Base-by-base conservation (phyloP, 2,329 filamentous ascomycete genomes). In the Dothidotthia symphoricarpi region DNA sequence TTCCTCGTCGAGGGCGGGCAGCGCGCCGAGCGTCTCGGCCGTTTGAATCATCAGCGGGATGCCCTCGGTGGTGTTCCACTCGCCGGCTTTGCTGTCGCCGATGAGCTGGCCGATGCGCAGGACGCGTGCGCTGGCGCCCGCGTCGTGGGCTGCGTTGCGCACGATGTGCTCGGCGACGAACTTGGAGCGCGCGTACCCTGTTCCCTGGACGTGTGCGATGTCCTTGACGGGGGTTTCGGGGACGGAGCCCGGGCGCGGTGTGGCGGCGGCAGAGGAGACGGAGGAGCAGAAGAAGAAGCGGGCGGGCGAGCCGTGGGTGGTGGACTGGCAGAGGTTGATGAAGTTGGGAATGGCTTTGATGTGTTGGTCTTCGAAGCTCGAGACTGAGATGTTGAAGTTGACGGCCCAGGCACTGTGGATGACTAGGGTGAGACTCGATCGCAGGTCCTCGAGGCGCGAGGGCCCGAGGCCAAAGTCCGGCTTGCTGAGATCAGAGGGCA, bases 321-420 rank as follows among this genome's bases (percentile, higher is more conserved):
- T 65, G 3, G 55, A 47, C 3, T 69, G 56, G 10, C 63, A 66
- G 0, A 76, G 32, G 0, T 53, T 45, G 11, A 75, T 61, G 2
- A 79, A 63, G 31, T 76, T 71, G 1, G 57, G 55, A 1, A 71
- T 66, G 0, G 72, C 74, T 2, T 53, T 59, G 14, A 80, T 69
- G 41, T 67, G 64, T 16, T 74, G 69, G 7, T 40, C 33, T 31
- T 76, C 76, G 44, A 80, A 79, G 35, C 68, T 74, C 2, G 64
- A 61, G 1, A 80, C 64, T 1, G 64, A 63, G 47, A 78, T 68
- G 53, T 77, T 78, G 64, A 80, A 80, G 54, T 80, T 79, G 17
- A 80, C 76, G 1, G 73, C 64, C 76, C 76, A 78, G 0, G 75
- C 74, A 43, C 68, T 68, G 61, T 79, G 75, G 16, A 79, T 72